These are phyloP conservation scores for Leishmania aethiopica DNA, from an alignment of 208 protist genomes.

Conservation along the genomic window DNA sequence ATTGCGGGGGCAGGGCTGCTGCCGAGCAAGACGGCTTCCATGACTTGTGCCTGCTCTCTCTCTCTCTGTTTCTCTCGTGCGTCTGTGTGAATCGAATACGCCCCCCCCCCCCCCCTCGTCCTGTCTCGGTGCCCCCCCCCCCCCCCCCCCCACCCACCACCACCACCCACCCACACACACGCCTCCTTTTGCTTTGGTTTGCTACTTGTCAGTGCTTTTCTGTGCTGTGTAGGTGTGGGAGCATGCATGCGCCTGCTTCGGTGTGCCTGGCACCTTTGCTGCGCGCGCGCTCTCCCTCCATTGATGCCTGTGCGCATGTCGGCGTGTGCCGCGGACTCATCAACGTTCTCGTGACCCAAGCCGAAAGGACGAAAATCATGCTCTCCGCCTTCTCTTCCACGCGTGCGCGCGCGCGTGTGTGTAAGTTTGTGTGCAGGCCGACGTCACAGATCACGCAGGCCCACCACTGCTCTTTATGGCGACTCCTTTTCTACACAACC, in stretches of 20 bases:
- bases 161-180: too few species aligned
- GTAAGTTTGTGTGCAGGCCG: neutral
- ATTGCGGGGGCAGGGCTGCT: too few species aligned
- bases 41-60: neutral
- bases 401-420: neutral
- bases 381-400: neutral
- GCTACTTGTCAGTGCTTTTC: neutral
- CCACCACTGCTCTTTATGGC: neutral
- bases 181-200: neutral
- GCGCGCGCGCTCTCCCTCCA: neutral
- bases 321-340: neutral
- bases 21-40: too few species aligned
- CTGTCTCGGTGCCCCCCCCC: neutral
- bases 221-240: neutral
- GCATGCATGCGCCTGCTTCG: neutral
- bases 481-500: neutral
- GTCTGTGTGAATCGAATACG: neutral
- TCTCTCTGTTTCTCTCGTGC: neutral
- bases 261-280: neutral
- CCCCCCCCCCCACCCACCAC: too few species aligned
- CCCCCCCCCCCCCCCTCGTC: neutral
- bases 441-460: too few species aligned
- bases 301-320: neutral
- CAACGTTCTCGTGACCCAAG: neutral
- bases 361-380: too few species aligned